A percentile compares a stretch with the other conserved stretches of the same genome.
Conservation (phyloP, 371 early-diverging fungal species). For the Massospora cicadina region DNA sequence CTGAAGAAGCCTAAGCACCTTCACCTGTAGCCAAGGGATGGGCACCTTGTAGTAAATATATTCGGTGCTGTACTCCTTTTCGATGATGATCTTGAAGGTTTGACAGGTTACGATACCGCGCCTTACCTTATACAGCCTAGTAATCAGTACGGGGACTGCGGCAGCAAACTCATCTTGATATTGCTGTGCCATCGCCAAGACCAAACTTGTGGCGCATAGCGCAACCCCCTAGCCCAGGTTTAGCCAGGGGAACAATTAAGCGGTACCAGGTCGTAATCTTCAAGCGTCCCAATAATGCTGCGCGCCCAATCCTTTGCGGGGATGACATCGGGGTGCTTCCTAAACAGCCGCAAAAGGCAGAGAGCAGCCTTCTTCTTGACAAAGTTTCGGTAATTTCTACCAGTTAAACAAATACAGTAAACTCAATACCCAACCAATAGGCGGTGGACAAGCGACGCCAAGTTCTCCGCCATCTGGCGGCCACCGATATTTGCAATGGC, state of each 20-base stretch:
- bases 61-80: constrained; percentile 62
- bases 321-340: constrained; percentile 80
- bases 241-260: constrained; percentile 1
- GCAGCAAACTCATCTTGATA: constrained; percentile 59
- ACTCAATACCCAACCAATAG: constrained; percentile 40
- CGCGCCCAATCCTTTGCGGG: constrained; percentile 80
- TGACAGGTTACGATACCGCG: neutral
- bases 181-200: constrained; percentile 73
- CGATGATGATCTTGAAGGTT: constrained; percentile 52
- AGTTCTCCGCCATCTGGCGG: constrained; percentile 73
- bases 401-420: constrained; percentile 7
- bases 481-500: constrained; percentile 91
- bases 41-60: constrained; percentile 94
- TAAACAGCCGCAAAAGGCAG: constrained; percentile 67
- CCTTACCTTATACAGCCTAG: constrained; percentile 55
- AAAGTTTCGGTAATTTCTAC: constrained; percentile 54
- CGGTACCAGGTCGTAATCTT: constrained; percentile 66
- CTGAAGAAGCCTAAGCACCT: constrained; percentile 79
- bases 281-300: constrained; percentile 57
- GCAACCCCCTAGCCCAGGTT: constrained; percentile 53
- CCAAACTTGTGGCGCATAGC: constrained; percentile 60
- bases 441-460: constrained; percentile 66
- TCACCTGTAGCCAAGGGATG: constrained; percentile 93
- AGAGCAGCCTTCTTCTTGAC: constrained; percentile 94
- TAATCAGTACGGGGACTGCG: constrained; percentile 56